Evolutionary conservation across 345 rosid genomes (phyloP).

Genomic region (Excoecaria agallocha): DNA sequence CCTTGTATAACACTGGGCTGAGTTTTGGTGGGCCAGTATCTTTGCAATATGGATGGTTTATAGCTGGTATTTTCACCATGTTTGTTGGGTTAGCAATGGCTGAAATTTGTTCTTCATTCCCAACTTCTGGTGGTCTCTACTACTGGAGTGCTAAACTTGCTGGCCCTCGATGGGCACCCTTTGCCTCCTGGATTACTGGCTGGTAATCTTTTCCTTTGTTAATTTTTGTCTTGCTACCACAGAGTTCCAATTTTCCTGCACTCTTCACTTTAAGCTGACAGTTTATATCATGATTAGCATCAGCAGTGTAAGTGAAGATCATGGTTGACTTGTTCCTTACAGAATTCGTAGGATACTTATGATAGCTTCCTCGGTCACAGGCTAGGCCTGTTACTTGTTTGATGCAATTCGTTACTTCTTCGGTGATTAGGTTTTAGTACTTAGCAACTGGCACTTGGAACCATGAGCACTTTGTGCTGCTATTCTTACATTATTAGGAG

Average conservation of each 20-base stretch:
- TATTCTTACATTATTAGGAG: background rate
- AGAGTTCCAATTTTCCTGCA: background rate
- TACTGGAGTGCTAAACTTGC: slow-evolving; percentile 99
- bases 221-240: background rate
- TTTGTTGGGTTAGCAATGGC: slow-evolving; percentile 86
- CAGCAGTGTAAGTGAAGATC: background rate
- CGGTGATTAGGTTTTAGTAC: background rate
- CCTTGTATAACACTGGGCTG: slow-evolving; percentile 79
- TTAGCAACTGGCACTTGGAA: background rate
- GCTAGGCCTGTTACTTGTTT: background rate
- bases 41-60: slow-evolving; percentile 82
- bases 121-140: slow-evolving; percentile 96
- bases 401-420: background rate
- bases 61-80: slow-evolving; percentile 83
- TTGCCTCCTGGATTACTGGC: slow-evolving; percentile 96
- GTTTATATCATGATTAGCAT: background rate
- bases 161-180: slow-evolving; percentile 84
- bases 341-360: background rate
- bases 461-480: background rate
- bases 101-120: slow-evolving; percentile 93
- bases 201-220: slow-evolving; percentile 45
- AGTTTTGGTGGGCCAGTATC: slow-evolving; percentile 77
- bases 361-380: background rate
- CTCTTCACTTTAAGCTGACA: background rate
- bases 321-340: background rate